Base-by-base conservation (phyloP, 192 early-diverging fungal genomes). In the Helicostylum pulchrum region DNA sequence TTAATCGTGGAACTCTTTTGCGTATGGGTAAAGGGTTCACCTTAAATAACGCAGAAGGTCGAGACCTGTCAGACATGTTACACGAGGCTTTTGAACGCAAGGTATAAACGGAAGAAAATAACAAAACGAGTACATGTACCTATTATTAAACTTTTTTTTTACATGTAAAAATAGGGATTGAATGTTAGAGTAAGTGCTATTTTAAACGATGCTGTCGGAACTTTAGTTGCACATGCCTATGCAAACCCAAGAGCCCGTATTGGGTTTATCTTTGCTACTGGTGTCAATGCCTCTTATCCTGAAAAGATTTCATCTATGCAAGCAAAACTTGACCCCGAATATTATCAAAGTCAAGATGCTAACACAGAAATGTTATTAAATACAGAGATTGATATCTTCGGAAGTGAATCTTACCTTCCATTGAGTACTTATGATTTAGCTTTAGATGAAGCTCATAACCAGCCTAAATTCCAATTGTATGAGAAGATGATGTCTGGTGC, bases 401-500 rank as follows among this genome's bases (percentile, higher is more conserved):
- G 85, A 59, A 87, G 87, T 44, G 83, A 82, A 45, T 73, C 72
- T 49, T 88, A 94, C 59, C 80, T 99, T 26, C 94, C 94, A 31
- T 77, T 87, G 53, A 95, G 89, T 56, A 82, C 83, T 69, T 95
- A 92, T 73, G 96, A 99, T 79, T 78, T 77, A 64, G 77, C 81
- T 54, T 82, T 97, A 56, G 94, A 97, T 79, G 81, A 87, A 59
- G 80, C 85, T 48, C 90, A 89, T 42, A 72, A 75, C 51, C 90
- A 93, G 70, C 89, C 92, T 20, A 82, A 88, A 63, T 85, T 88
- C 71, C 95, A 95, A 73, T 85, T 86, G 19, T 97, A 91, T 79
- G 96, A 98, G 75, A 98, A 98, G 81, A 91, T 95, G 86, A 90
- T 97, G 62, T 93, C 92, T 45, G 96, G 95, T 66, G 83, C 90